Base-by-base conservation (phyloP, 257 asterid genomes). In the Forsythia viridissima region DNA sequence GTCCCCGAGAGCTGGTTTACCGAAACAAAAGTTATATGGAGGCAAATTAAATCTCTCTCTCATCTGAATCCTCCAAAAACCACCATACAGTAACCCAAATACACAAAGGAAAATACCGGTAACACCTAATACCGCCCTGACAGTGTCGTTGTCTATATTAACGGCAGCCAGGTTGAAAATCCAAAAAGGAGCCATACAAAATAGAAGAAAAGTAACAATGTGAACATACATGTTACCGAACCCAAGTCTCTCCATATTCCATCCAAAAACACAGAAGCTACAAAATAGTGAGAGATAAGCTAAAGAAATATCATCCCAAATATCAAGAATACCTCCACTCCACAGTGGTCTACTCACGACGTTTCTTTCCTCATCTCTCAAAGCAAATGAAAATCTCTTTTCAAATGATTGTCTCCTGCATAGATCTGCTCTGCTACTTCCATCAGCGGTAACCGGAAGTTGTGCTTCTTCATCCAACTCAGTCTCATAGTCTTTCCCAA, bases 61-160 rank as follows among this genome's bases (percentile, higher is more conserved):
- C 98, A 92, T 92, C 84, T 91, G 98, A 86, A 92, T 94, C 80
- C 98, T 90, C 98, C 98, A 94, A 75, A 94, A 94, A 8, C 98
- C 97, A 38, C 98, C 98, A 10, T 94, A 94, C 6, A 94, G 93
- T 74, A 94, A 83, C 15, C 98, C 98, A 16, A 94, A 94, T 46
- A 90, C 79, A 46, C 97, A 94, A 3, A 94, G 91, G 76, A 91
- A 92, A 75, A 94, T 83, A 18, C 98, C 98, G 1, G 94, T 86
- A 34, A 94, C 71, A 6, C 97, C 94, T 24, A 94, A 76, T 3
- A 87, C 91, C 74, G 80, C 94, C 82, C 97, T 80, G 16, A 89
- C 93, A 0, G 84, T 80, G 82, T 90, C 98, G 15, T 87, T 87
- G 72, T 92, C 90, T 42, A 94, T 92, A 70, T 91, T 94, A 21